Evolutionary conservation across 345 rosid genomes (phyloP), one percentile per base, ranked within the genome.

Genomic region (Lumnitzera racemosa): DNA sequence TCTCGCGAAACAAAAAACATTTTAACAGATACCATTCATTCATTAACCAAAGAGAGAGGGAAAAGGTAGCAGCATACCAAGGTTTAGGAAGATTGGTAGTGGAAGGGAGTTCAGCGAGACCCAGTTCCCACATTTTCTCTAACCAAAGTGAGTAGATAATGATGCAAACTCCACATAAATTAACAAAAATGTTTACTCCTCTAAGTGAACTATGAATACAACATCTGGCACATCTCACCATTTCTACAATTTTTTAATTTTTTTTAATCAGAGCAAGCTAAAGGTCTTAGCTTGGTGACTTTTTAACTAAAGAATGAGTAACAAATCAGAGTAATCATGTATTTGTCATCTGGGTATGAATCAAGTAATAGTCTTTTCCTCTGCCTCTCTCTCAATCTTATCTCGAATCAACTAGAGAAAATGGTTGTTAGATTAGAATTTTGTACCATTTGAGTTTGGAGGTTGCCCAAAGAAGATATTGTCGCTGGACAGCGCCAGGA

Each of bases 71-170:
- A 2, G 14, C 2, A 5, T 64, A 84, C 90, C 90, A 80, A 20
- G 90, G 90, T 46, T 0, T 56, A 14, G 85, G 87, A 57, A 69
- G 54, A 52, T 58, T 47, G 2, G 48, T 11, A 8, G 17, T 12
- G 11, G 60, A 11, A 27, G 74, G 56, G 24, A 84, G 65, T 3
- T 63, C 11, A 41, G 66, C 46, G 13, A 74, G 41, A 12, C 71
- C 71, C 1, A 27, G 49, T 46, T 65, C 61, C 90, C 90, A 84
- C 62, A 49, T 72, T 63, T 74, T 78, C 46, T 74, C 60, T 0
- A 84, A 80, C 87, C 90, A 84, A 13, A 84, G 81, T 1, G 87
- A 67, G 62, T 84, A 84, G 11, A 76, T 15, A 25, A 84, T 74
- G 63, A 78, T 58, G 20, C 64, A 81, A 55, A 69, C 49, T 3